Conservation (phyloP, 306 rosid genomes). For the Potentilla sterilis region DNA sequence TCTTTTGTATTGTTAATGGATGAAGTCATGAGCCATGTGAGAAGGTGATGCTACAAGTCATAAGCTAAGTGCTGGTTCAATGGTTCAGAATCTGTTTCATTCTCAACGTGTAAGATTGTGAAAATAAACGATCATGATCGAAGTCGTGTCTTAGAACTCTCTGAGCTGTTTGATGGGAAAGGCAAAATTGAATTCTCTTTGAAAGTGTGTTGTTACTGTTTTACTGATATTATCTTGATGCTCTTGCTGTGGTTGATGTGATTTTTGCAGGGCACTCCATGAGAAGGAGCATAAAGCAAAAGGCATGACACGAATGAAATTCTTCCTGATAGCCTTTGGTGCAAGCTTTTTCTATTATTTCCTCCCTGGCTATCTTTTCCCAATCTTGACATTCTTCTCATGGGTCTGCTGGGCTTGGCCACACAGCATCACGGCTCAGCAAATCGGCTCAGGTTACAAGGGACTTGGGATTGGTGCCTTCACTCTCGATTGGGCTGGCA, state of each 20-base stretch:
- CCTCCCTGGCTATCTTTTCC: conserved; percentile 82
- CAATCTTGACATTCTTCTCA: conserved; percentile 83
- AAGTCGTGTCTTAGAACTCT: conserved; percentile 15
- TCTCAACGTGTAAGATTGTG: not conserved
- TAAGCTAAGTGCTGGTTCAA: conserved; percentile 37
- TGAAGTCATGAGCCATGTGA: conserved; percentile 19
- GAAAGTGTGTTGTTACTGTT: conserved; percentile 6
- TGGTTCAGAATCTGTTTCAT: conserved; percentile 38
- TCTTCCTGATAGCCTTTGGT: conserved; percentile 72
- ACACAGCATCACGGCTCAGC: conserved; percentile 85
- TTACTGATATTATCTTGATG: conserved; percentile 7
- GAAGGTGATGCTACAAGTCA: conserved; percentile 1
- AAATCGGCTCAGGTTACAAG: conserved; percentile 79
- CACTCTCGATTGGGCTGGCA: conserved; percentile 98
- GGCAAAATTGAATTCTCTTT: conserved; percentile 14
- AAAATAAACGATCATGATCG: conserved; percentile 18
- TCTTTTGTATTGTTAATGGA: conserved; percentile 15
- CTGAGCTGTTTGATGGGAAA: conserved; percentile 30
- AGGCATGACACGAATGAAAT: conserved; percentile 74
- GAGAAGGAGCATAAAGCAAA: conserved; percentile 63
- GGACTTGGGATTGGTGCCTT: conserved; percentile 95
- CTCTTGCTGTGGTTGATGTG: conserved; percentile 15
- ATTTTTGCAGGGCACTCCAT: conserved; percentile 80
- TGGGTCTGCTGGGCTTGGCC: conserved; percentile 99
- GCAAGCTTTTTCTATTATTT: conserved; percentile 79